Evolutionary conservation across 2,329 filamentous ascomycete species (phyloP), one percentile per base, ranked within the genome.

Genomic region (Teratosphaeria nubilosa): DNA sequence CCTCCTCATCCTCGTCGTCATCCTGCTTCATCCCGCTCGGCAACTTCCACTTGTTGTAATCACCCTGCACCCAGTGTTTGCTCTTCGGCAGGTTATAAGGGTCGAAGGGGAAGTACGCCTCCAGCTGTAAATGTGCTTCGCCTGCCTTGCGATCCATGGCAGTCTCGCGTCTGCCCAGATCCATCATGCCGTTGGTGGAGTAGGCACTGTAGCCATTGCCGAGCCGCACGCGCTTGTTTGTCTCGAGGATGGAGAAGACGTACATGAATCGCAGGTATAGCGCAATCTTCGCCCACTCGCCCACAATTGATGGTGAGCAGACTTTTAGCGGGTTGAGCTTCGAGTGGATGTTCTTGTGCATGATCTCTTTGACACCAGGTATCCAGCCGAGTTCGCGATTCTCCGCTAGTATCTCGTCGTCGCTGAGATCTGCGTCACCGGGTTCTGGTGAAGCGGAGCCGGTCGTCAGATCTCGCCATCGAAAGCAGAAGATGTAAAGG

Each of bases 81-180:
- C 91, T 96, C 64, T 85, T 79, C 0, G 91, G 91, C 54, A 99
- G 78, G 68, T 92, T 87, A 72, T 97, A 99, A 2, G 95, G 95
- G 70, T 99, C 94, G 68, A 99, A 99, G 0, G 94, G 94, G 69
- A 97, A 99, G 72, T 95, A 96, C 0, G 91, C 88, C 65, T 97
- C 91, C 1, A 99, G 81, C 72, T 96, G 87, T 68, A 92, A 86
- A 68, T 85, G 87, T 62, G 86, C 85, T 64, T 96, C 90, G 59
- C 88, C 87, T 56, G 85, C 81, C 66, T 78, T 78, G 56, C 70
- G 71, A 10, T 73, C 76, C 50, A 77, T 73, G 1, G 77, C 76
- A 57, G 77, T 82, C 64, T 85, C 82, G 53, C 83, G 80, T 57
- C 81, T 78, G 3, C 78, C 78, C 5, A 80, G 63, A 24, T 70